These are phyloP conservation scores for Cicer pinnatifidum DNA, from an alignment of 306 rosid genomes.

Conservation along the genomic window DNA sequence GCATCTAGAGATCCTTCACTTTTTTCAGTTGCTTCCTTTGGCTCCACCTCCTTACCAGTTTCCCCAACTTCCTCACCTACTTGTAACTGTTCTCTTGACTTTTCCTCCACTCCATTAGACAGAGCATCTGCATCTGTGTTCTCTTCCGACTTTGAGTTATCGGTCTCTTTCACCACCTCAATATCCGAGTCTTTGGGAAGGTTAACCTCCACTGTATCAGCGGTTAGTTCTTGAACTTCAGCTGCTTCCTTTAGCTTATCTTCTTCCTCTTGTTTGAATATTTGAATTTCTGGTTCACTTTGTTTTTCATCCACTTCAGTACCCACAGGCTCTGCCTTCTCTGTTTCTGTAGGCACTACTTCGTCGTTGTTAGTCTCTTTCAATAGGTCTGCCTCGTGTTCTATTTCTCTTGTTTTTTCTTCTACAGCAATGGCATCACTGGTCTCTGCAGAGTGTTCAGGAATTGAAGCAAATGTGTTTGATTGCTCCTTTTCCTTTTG, in stretches of 20 bases:
- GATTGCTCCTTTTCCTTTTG: constrained; percentile 38
- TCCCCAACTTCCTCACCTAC: constrained; percentile 43
- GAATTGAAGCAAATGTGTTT: constrained; percentile 2
- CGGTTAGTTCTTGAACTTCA: constrained; percentile 39
- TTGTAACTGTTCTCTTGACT: constrained; percentile 41
- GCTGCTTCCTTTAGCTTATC: constrained; percentile 22
- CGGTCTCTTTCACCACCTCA: constrained; percentile 43
- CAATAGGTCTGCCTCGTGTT: constrained; percentile 21
- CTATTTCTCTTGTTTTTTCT: constrained; percentile 48
- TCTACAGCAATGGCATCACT: constrained; percentile 1
- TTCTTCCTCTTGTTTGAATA: constrained; percentile 42
- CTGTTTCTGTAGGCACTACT: constrained; percentile 31
- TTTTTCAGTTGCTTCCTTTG: constrained; percentile 39
- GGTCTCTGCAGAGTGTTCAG: constrained; percentile 38
- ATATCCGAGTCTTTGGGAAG: constrained; percentile 23
- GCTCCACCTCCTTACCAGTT: constrained; percentile 44
- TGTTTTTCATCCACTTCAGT: constrained; percentile 48
- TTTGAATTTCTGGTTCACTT: constrained; percentile 41
- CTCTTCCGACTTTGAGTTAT: constrained; percentile 40
- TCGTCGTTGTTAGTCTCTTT: constrained; percentile 33
- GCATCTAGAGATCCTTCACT: constrained; percentile 43
- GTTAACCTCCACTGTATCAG: constrained; percentile 17
- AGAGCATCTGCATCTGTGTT: constrained; percentile 30
- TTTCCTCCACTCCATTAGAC: constrained; percentile 45
- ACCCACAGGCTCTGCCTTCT: constrained; percentile 44